Percentiles rank a stretch among this genome's conserved stretches.
Conservation (phyloP, 805 yeast species). For the Grigorovia yakushimaensis region DNA sequence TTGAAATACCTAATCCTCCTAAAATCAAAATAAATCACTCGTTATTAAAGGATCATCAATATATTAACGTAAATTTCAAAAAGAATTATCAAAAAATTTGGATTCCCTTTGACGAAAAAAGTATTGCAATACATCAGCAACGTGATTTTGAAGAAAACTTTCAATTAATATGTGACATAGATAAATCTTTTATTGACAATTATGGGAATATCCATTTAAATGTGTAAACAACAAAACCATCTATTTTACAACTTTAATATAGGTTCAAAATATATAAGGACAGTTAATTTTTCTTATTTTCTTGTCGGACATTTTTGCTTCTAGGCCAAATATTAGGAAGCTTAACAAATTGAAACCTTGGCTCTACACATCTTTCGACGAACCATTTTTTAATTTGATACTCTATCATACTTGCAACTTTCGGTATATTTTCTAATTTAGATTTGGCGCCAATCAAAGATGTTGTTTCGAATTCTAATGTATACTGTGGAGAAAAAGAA, state of each 20-base stretch:
- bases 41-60: not conserved
- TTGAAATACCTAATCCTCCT: not conserved
- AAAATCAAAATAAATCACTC: not conserved
- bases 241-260: no score
- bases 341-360: conserved; percentile 76
- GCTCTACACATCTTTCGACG: conserved; percentile 86
- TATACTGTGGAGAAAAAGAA: conserved; percentile 84
- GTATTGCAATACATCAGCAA: conserved; percentile 24
- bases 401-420: conserved; percentile 77
- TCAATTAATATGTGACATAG: conserved; percentile 8
- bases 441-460: conserved; percentile 90
- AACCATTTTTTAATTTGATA: conserved; percentile 79
- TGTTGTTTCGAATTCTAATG: conserved; percentile 79
- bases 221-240: not conserved
- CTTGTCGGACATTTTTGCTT: conserved; percentile 45
- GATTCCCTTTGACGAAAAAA: conserved; percentile 35
- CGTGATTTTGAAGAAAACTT: conserved; percentile 8
- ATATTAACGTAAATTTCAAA: conserved; percentile 3
- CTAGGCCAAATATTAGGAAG: conserved; percentile 86
- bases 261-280: no score
- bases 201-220: conserved; percentile 11
- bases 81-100: conserved; percentile 24
- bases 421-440: conserved; percentile 86
- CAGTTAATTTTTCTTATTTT: conserved; percentile 11
- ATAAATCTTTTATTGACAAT: conserved; percentile 8